Percentiles rank a stretch among this genome's conserved stretches.
phyloP scores from a whole-genome alignment of 331 rosid genomes.

The Stylosanthes scabra region DNA sequence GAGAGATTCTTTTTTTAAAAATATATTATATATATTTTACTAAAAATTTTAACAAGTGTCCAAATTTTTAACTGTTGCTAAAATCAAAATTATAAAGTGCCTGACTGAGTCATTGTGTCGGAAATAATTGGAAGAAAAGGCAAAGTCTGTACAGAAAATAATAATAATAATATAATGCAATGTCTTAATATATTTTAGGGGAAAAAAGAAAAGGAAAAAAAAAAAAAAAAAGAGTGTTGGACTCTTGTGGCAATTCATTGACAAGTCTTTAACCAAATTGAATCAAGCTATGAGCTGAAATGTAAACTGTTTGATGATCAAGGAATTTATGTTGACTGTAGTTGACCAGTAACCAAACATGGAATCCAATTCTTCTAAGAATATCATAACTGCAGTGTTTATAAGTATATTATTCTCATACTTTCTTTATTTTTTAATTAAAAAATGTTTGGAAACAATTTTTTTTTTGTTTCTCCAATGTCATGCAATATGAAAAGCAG shows the following conservation, averaged over 20 bases:
- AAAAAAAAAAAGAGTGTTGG: no score
- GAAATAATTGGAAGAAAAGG: neutral
- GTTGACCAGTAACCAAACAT: conserved; percentile 35
- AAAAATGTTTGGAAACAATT: no score
- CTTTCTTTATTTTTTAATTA: neutral
- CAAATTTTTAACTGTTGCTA: neutral
- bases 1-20: no score
- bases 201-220: neutral
- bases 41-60: neutral
- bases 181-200: neutral
- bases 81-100: neutral
- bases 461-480: no score
- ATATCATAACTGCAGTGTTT: neutral
- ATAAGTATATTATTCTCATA: neutral
- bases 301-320: neutral
- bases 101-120: neutral
- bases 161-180: no score
- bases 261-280: neutral
- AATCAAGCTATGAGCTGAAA: conserved; percentile 5
- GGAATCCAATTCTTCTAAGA: conserved; percentile 17
- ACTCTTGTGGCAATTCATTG: neutral
- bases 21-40: neutral
- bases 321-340: conserved; percentile 20
- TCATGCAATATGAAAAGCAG: no score
- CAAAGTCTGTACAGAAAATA: neutral